phyloP scores from a whole-genome alignment of 768 basidiomycete genomes.

The Rhizopogon vesiculosus region DNA sequence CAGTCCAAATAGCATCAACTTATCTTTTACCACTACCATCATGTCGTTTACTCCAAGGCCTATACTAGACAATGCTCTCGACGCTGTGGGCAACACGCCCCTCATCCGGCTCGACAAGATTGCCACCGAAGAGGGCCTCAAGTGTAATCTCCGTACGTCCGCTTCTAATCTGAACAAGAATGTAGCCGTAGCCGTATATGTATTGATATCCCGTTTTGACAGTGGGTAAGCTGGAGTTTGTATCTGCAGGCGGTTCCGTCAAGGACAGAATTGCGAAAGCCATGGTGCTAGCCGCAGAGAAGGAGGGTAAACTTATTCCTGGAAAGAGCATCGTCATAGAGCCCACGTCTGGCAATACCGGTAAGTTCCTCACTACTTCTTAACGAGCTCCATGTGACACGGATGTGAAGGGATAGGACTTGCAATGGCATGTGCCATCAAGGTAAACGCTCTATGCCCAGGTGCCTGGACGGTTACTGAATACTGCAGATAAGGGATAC shows the following conservation, averaged over 20 bases:
- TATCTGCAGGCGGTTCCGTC: slow-evolving; percentile 88
- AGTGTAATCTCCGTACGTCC: slow-evolving; percentile 84
- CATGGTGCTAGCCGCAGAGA: slow-evolving; percentile 95
- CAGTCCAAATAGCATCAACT: background rate
- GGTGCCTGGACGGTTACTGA: slow-evolving; percentile 43
- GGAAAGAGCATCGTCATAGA: slow-evolving; percentile 93
- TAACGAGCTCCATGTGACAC: background rate
- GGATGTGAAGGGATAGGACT: slow-evolving; percentile 74
- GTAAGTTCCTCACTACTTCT: slow-evolving; percentile 34
- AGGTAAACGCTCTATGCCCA: slow-evolving; percentile 45
- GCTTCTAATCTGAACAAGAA: background rate
- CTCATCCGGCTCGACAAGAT: slow-evolving; percentile 83
- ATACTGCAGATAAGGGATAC: slow-evolving; percentile 88
- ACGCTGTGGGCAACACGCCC: slow-evolving; percentile 88
- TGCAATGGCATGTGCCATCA: slow-evolving; percentile 90
- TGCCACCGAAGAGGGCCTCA: slow-evolving; percentile 65
- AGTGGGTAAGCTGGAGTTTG: slow-evolving; percentile 91
- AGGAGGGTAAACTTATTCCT: slow-evolving; percentile 76
- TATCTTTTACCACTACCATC: background rate
- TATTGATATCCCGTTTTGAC: background rate
- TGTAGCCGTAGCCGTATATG: background rate
- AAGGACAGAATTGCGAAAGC: slow-evolving; percentile 96
- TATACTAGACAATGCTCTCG: slow-evolving; percentile 76
- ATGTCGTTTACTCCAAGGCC: slow-evolving; percentile 30
- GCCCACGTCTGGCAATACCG: slow-evolving; percentile 95